phyloP scores from a whole-genome alignment of 2,329 filamentous ascomycete species.

The Paraconiothyrium sp. region DNA sequence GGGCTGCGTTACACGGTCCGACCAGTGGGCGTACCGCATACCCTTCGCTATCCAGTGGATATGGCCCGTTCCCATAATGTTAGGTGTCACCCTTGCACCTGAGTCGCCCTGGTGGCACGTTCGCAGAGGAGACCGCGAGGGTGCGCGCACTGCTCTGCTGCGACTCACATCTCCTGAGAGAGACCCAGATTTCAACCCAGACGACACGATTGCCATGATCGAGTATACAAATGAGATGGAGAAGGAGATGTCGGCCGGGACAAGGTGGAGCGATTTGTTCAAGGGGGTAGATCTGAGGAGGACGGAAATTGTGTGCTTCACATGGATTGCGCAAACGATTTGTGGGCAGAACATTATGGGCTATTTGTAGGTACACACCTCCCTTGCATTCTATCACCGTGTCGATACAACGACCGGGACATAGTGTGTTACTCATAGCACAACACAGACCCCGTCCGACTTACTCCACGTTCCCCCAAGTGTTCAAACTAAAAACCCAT shows the following conservation, averaged over 20 bases:
- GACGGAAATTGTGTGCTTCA: constrained; percentile 72
- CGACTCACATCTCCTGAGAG: constrained; percentile 69
- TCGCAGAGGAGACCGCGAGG: constrained; percentile 67
- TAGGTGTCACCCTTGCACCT: constrained; percentile 73
- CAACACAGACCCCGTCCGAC: no score
- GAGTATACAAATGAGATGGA: constrained; percentile 87
- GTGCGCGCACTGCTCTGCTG: constrained; percentile 71
- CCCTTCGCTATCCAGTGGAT: constrained; percentile 77
- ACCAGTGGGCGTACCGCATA: constrained; percentile 74
- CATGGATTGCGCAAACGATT: constrained; percentile 57
- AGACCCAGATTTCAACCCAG: constrained; percentile 62
- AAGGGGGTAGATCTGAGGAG: constrained; percentile 77
- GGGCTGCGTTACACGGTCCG: constrained; percentile 68
- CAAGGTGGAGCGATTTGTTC: constrained; percentile 83
- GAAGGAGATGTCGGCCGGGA: constrained; percentile 70
- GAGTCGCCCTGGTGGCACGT: constrained; percentile 79
- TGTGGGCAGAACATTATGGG: constrained; percentile 56
- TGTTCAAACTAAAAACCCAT: constrained; percentile 17
- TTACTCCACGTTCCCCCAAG: no score
- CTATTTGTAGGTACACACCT: constrained; percentile 44
- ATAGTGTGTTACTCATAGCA: no score
- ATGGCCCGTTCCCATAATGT: constrained; percentile 72
- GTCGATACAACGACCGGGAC: not conserved
- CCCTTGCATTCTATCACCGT: not conserved
- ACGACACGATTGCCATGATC: constrained; percentile 82